A percentile compares a stretch with the other conserved stretches of the same genome.
Conservation (phyloP, 176 grass and related monocot genomes). For the Carex myosuroides region DNA sequence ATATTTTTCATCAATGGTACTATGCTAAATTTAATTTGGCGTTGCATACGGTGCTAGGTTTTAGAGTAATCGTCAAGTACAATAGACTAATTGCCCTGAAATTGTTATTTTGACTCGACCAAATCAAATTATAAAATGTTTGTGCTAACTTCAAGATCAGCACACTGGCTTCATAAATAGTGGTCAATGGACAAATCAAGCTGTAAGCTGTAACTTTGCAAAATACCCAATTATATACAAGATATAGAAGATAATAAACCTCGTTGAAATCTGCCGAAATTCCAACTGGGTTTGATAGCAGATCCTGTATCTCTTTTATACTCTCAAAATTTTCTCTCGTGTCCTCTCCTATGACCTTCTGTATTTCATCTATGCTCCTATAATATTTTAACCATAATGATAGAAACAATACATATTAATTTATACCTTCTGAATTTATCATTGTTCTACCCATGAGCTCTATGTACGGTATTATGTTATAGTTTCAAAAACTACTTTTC, state of each 20-base stretch:
- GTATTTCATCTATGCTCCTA: constrained; percentile 63
- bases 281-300: constrained; percentile 34
- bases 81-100: background rate
- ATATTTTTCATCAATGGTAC: background rate
- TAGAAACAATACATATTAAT: background rate
- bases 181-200: background rate
- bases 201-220: background rate
- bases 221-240: background rate
- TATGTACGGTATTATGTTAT: background rate
- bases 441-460: background rate
- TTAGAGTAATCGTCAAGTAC: background rate
- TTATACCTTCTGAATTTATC: background rate
- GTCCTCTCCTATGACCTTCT: constrained; percentile 38
- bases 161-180: background rate
- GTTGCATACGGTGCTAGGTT: background rate
- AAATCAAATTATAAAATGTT: background rate
- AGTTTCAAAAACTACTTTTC: background rate
- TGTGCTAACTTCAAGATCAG: background rate
- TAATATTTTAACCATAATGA: background rate
- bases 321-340: constrained; percentile 41
- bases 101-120: background rate
- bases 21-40: background rate
- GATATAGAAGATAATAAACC: constrained; percentile 18
- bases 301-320: constrained; percentile 61
- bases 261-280: constrained; percentile 55